Conservation (phyloP, 2,329 filamentous ascomycete genomes). For the Penicillium sp. region DNA sequence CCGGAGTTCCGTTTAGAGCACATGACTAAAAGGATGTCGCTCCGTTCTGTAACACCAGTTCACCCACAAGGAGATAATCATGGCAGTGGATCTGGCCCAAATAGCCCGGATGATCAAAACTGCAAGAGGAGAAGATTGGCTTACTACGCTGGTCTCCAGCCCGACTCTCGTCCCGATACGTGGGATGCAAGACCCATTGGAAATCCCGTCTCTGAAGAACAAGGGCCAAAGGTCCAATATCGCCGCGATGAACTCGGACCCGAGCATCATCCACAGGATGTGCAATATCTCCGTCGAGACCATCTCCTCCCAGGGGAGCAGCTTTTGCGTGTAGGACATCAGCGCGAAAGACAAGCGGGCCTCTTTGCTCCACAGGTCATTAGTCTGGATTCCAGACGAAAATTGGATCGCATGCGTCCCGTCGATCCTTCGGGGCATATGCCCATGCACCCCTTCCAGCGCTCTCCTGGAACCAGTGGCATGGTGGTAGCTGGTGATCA, state of each 20-base stretch:
- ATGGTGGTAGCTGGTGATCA: conserved; percentile 19
- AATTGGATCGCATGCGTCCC: conserved; percentile 17
- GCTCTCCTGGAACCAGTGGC: conserved; percentile 16
- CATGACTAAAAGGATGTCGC: conserved; percentile 31
- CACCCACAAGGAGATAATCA: conserved; percentile 25
- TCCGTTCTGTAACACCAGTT: conserved; percentile 32
- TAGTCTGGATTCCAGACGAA: conserved; percentile 12
- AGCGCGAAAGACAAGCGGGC: conserved; percentile 14
- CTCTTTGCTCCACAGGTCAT: conserved; percentile 13
- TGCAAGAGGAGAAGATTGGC: conserved; percentile 37
- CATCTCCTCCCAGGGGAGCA: conserved; percentile 22
- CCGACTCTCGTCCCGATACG: conserved; percentile 10
- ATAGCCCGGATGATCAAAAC: conserved; percentile 25
- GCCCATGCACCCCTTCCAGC: conserved; percentile 11
- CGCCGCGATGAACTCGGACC: conserved; percentile 15
- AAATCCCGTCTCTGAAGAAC: conserved; percentile 14
- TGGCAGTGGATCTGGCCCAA: conserved; percentile 18
- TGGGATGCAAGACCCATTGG: conserved; percentile 14
- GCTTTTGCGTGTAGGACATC: conserved; percentile 16
- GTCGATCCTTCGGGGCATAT: conserved; percentile 17
- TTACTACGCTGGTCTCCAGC: conserved; percentile 20
- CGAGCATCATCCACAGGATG: conserved; percentile 19
- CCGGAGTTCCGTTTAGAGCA: conserved; percentile 27
- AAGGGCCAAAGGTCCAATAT: conserved; percentile 17
- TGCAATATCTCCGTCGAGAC: conserved; percentile 22